Evolutionary conservation across 495 filamentous ascomycete genomes (phyloP).

Genomic region (Talaromyces adpressus): DNA sequence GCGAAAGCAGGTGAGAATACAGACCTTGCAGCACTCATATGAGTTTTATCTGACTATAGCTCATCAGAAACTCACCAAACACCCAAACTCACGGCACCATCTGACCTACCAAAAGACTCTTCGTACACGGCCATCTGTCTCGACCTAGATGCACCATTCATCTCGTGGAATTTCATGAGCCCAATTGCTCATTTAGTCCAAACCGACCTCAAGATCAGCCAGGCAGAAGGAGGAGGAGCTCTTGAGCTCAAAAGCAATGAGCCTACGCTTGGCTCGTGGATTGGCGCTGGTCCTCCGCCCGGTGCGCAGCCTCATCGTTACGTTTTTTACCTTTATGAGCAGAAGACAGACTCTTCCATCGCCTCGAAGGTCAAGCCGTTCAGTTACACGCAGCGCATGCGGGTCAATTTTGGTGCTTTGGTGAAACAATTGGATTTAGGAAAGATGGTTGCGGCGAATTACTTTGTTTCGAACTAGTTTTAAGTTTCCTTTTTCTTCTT

Average conservation of each 20-base stretch:
- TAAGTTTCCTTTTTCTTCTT: not conserved
- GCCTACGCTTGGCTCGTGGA: conserved; percentile 38
- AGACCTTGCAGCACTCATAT: no score
- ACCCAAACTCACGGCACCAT: not conserved
- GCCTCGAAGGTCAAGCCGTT: conserved; percentile 34
- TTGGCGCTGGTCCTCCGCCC: conserved; percentile 44
- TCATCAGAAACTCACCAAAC: not conserved
- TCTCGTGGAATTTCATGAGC: conserved; percentile 30
- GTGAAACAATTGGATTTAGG: conserved; percentile 42
- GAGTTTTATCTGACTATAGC: not conserved
- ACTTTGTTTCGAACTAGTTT: conserved; percentile 35
- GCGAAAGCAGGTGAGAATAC: not conserved
- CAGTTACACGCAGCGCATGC: conserved; percentile 29
- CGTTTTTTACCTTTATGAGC: conserved; percentile 50
- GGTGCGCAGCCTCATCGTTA: conserved; percentile 48
- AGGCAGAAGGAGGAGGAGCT: conserved; percentile 5
- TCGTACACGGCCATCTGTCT: conserved; percentile 38
- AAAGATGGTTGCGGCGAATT: conserved; percentile 44
- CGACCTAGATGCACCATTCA: conserved; percentile 48
- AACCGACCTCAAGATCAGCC: conserved; percentile 26
- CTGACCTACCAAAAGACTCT: not conserved
- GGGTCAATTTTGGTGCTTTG: conserved; percentile 40
- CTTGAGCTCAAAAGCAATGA: conserved; percentile 7
- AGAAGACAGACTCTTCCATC: conserved; percentile 27
- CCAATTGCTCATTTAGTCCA: conserved; percentile 44